Evolutionary conservation across 371 early-diverging fungal species (phyloP), one percentile per base, ranked within the genome.

Genomic region (Mycotypha africana): DNA sequence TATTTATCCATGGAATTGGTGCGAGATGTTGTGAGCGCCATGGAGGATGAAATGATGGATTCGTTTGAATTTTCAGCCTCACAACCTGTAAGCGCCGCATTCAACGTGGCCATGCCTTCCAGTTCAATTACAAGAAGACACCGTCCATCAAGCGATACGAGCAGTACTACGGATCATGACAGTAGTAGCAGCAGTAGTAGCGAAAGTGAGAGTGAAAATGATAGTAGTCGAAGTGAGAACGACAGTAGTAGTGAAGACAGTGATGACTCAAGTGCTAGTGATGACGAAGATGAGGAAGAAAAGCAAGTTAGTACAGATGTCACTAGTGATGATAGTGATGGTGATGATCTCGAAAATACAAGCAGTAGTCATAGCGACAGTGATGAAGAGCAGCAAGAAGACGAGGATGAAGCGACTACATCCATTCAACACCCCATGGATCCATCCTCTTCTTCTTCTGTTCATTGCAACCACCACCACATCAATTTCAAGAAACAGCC

Each of bases 41-140:
- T 93, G 84, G 92, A 93, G 47, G 86, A 84, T 41, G 92, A 86
- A 31, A 85, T 94, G 84, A 88, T 94, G 76, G 88, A 85, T 34
- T 73, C 79, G 2, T 89, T 91, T 56, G 94, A 95, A 54, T 89
- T 92, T 34, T 82, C 91, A 20, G 88, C 89, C 0, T 81, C 86
- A 1, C 92, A 93, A 58, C 95, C 97, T n/a, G 88, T 95, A 7
- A 87, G 90, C 19, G 87, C 96, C 0, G 87, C 91, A 5, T 97
- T 95, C 57, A 82, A 88, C 11, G 92, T 92, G 0, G 85, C 91
- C 0, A 86, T 92, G 9, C 89, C 88, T 0, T 50, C 67, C 2
- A 49, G 65, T 2, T 47, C 60, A 1, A 42, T 59, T 8, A 52
- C 62, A 1, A 56, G 56, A 11, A 42, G 56, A 41, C 32, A 55